Percentiles rank a stretch among this genome's conserved stretches.
Conservation (phyloP, 352 stramenopile genomes). For the Blastocystis hominis region DNA sequence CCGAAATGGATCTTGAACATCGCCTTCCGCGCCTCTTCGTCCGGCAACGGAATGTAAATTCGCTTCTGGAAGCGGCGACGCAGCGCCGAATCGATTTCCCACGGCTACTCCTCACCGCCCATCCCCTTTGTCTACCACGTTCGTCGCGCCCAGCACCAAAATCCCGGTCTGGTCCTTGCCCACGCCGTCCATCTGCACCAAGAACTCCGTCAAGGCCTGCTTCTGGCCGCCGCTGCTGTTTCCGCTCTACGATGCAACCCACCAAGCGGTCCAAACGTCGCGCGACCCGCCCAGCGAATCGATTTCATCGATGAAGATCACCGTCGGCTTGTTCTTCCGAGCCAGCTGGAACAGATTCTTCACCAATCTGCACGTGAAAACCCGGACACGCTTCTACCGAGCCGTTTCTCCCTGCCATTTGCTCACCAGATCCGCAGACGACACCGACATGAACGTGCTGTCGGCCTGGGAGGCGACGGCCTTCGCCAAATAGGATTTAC, state of each 20-base stretch:
- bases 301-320: conserved; percentile 97
- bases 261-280: not conserved
- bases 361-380: conserved; percentile 73
- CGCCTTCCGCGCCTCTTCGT: conserved; percentile 71
- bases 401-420: conserved; percentile 93
- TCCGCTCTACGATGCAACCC: not conserved
- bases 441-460: conserved; percentile 92
- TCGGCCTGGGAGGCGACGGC: conserved; percentile 96
- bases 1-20: conserved; percentile 94
- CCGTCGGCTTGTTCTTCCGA: conserved; percentile 76
- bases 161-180: conserved; percentile 78
- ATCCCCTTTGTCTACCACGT: conserved; percentile 66
- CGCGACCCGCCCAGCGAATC: conserved; percentile 82
- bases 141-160: conserved; percentile 87
- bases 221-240: conserved; percentile 82
- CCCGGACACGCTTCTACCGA: conserved; percentile 67
- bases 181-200: conserved; percentile 91
- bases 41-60: conserved; percentile 87
- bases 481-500: conserved; percentile 90
- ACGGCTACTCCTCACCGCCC: conserved; percentile 65
- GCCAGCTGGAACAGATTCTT: conserved; percentile 96
- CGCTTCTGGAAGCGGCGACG: conserved; percentile 76
- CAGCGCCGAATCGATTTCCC: conserved; percentile 85
- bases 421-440: conserved; percentile 87
- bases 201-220: conserved; percentile 93